Base-by-base conservation (phyloP, 257 asterid genomes). In the Prunella vulgaris region DNA sequence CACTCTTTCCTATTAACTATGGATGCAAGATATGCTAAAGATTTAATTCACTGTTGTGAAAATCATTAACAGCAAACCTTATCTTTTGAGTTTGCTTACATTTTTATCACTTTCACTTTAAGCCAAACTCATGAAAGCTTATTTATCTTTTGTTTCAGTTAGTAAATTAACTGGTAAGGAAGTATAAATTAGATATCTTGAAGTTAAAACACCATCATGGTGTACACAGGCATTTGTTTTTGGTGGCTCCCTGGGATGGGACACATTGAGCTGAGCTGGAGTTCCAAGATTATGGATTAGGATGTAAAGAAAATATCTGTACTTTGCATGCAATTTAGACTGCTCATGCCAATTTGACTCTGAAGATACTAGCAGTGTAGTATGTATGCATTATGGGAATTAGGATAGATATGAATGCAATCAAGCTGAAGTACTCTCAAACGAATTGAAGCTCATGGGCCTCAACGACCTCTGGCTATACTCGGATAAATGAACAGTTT, bases 231-330 rank as follows among this genome's bases (percentile, higher is more conserved):
- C 44, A 4, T 60, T 57, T 68, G 49, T 54, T 66, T 64, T 37
- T 52, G 20, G 40, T 69, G 75, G 59, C 33, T 73, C 35, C n/a
- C 44, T 20, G 58, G 44, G 72, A 52, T 62, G 14, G 28, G 69
- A 32, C 10, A 14, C 28, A n/a, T 35, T 51, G 71, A 64, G 38
- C 25, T 42, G 73, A n/a, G 66, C 59, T 46, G 74, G 21, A 13
- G 25, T 66, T 65, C 5, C 65, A 9, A 20, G 66, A 53, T 30
- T 54, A 15, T 49, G 42, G 9, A 56, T 59, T 37, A 44, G 35
- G 12, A 44, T 17, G 32, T 70, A 28, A 24, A 22, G 44, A 35
- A 61, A n/a, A 9, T 52, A 48, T n/a, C 35, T 52, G 14, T 32
- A n/a, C 17, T n/a, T n/a, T n/a, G n/a, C n/a, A n/a, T n/a, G n/a